phyloP scores from a whole-genome alignment of 2,329 filamentous ascomycete genomes.

The Aspergillus sp. region DNA sequence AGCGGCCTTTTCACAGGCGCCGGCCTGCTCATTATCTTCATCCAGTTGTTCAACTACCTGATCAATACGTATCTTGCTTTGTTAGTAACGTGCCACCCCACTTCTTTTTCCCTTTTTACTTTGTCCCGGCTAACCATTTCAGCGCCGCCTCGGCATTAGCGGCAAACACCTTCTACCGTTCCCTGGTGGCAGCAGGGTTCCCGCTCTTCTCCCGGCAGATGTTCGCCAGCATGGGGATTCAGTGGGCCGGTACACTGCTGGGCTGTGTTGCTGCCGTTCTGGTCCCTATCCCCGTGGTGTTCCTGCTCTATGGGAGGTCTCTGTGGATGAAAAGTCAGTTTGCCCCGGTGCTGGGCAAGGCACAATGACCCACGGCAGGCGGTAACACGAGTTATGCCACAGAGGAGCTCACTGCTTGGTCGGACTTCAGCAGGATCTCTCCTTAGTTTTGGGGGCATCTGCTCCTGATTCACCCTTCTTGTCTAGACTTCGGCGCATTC shows the following conservation, averaged over 20 bases:
- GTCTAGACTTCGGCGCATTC: too few species aligned
- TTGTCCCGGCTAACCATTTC: not conserved
- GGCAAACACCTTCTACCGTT: conserved; percentile 53
- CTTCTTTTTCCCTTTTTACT: not conserved
- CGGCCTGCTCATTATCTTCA: conserved; percentile 58
- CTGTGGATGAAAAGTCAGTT: not conserved
- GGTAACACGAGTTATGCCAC: too few species aligned
- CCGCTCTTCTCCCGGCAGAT: conserved; percentile 39
- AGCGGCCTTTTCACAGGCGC: conserved; percentile 57
- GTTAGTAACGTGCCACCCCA: conserved; percentile 6
- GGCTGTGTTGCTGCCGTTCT: conserved; percentile 34
- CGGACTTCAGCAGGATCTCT: too few species aligned
- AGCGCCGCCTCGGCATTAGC: conserved; percentile 54
- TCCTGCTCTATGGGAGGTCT: conserved; percentile 24
- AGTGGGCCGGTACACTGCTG: conserved; percentile 39
- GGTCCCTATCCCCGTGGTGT: conserved; percentile 36
- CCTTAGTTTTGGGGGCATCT: too few species aligned
- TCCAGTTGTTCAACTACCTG: conserved; percentile 59
- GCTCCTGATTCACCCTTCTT: too few species aligned
- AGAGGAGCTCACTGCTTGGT: too few species aligned
- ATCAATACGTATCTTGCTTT: conserved; percentile 58
- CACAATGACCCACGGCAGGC: not conserved
- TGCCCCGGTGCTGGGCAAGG: not conserved
- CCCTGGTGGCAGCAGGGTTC: conserved; percentile 33
- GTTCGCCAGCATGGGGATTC: conserved; percentile 36